These are phyloP conservation scores for Nakaseomyces bracarensis DNA, from an alignment of 1,139 yeast species.

Conservation along the genomic window DNA sequence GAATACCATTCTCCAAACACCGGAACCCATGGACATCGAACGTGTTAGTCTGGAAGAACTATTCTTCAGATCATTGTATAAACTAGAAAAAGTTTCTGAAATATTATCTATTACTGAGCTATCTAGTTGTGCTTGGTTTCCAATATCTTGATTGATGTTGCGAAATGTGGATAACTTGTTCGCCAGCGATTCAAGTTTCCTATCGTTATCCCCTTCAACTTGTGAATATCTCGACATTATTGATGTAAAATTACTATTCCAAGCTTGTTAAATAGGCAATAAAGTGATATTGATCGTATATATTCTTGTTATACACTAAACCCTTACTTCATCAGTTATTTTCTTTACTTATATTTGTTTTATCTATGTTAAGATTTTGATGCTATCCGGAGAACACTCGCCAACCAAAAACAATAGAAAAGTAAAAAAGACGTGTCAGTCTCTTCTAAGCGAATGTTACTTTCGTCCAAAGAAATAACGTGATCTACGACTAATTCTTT, in stretches of 20 bases:
- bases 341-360: too few species aligned
- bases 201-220: constrained; percentile 46
- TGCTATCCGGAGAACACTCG: too few species aligned
- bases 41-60: constrained; percentile 62
- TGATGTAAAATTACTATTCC: too few species aligned
- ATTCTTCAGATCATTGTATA: constrained; percentile 53
- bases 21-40: constrained; percentile 49
- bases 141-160: constrained; percentile 55
- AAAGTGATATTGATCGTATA: constrained; percentile 12
- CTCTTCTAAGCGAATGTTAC: too few species aligned
- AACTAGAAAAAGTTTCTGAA: constrained; percentile 50
- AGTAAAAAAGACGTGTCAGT: too few species aligned
- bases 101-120: constrained; percentile 48
- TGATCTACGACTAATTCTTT: too few species aligned
- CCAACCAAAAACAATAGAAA: too few species aligned
- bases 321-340: too few species aligned
- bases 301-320: too few species aligned
- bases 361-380: too few species aligned
- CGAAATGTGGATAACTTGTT: constrained; percentile 53
- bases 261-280: too few species aligned
- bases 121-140: constrained; percentile 51
- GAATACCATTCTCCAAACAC: constrained; percentile 49
- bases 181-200: constrained; percentile 50
- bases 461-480: too few species aligned
- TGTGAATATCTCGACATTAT: constrained; percentile 36